Percentiles rank a stretch among this genome's conserved stretches.
phyloP scores from a whole-genome alignment of 306 rosid genomes.

The Acacia crassicarpa region DNA sequence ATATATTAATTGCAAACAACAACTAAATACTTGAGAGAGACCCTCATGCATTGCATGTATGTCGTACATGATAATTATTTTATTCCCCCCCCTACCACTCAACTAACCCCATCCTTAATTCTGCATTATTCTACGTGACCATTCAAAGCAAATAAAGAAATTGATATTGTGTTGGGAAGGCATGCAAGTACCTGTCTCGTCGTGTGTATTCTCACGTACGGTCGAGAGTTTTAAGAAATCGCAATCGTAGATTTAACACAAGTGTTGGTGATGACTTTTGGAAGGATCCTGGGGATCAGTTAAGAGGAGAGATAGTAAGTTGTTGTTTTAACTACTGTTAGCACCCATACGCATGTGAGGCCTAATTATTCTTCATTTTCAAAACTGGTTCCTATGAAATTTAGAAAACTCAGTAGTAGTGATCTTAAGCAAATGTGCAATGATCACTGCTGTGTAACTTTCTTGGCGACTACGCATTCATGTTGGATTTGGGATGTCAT shows the following conservation, averaged over 20 bases:
- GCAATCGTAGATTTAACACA: not conserved
- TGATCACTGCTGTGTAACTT: not conserved
- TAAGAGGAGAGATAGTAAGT: not conserved
- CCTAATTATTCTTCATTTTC: not conserved
- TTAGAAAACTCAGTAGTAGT: not conserved
- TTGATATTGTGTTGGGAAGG: constrained; percentile 19
- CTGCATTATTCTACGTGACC: constrained; percentile 3
- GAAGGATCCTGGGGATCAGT: constrained; percentile 19
- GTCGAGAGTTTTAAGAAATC: constrained; percentile 9
- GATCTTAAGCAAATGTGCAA: not conserved
- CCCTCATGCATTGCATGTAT: not conserved
- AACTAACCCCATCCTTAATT: not conserved
- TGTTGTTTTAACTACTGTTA: too few species aligned
- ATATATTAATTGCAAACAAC: not conserved
- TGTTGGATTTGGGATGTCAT: not conserved
- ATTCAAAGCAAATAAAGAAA: not conserved
- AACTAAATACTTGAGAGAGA: not conserved
- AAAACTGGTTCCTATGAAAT: not conserved
- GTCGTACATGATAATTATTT: not conserved
- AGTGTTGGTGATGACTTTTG: not conserved
- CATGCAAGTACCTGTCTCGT: constrained; percentile 50
- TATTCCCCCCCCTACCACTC: not conserved
- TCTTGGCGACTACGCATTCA: not conserved
- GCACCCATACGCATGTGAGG: not conserved
- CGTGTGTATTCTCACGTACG: constrained; percentile 48